phyloP scores from a whole-genome alignment of 352 stramenopile species.

The Pythium folliculosum region DNA sequence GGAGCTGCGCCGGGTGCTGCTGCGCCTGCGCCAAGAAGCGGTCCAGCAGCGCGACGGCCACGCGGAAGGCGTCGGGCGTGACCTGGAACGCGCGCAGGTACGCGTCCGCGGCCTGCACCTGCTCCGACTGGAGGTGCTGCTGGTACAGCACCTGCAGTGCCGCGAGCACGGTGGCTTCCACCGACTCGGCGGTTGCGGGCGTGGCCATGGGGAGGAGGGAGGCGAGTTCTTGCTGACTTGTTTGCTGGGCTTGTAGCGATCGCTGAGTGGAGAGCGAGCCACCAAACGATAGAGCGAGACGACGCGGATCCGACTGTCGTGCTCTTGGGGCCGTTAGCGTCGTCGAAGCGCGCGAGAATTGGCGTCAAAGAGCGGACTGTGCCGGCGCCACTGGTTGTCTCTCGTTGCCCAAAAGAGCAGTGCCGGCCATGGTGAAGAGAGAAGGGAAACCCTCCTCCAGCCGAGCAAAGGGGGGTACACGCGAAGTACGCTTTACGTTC shows the following conservation, averaged over 20 bases:
- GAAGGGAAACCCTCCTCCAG: too few species aligned
- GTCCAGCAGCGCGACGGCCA: slow-evolving; percentile 68
- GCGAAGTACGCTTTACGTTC: background rate
- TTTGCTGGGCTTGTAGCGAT: slow-evolving; percentile 14
- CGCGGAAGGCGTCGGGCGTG: slow-evolving; percentile 68
- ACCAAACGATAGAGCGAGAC: slow-evolving; percentile 9
- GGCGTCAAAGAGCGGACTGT: too few species aligned
- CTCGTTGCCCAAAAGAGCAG: too few species aligned
- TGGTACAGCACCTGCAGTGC: slow-evolving; percentile 64
- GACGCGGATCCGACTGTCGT: background rate
- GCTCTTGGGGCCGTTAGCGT: background rate
- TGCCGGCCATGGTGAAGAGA: too few species aligned
- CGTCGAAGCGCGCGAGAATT: background rate
- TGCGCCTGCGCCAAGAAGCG: slow-evolving; percentile 40
- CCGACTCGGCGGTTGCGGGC: slow-evolving; percentile 2
- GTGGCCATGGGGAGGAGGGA: slow-evolving; percentile 2
- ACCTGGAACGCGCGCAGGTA: slow-evolving; percentile 83
- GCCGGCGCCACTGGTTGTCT: background rate
- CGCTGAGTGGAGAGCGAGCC: background rate
- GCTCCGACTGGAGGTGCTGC: slow-evolving; percentile 49
- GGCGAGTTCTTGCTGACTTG: background rate
- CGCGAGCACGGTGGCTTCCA: slow-evolving; percentile 56
- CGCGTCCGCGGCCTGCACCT: slow-evolving; percentile 65
- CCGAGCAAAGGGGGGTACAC: background rate
- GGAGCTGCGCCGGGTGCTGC: slow-evolving; percentile 24